Conservation (phyloP, 1,284 basidiomycete species). For the Trametes pubescens region DNA sequence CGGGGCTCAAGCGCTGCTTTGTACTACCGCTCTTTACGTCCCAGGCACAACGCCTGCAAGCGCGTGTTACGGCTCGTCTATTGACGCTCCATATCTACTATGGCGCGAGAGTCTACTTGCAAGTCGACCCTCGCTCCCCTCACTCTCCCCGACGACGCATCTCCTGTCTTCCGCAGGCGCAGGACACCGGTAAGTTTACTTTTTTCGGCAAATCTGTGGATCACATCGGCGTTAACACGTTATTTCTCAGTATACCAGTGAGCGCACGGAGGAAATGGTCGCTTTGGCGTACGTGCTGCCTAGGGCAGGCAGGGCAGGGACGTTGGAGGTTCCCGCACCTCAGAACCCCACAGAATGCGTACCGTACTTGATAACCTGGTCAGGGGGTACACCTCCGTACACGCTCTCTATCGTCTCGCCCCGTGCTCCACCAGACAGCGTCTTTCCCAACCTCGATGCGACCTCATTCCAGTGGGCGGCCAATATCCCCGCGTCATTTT, state of each 20-base stretch:
- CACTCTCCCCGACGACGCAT: not conserved
- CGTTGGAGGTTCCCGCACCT: not conserved
- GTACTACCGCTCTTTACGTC: not conserved
- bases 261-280: not conserved
- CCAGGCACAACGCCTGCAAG: not conserved
- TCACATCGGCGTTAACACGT: not conserved
- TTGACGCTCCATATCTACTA: no score
- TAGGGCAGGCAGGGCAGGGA: not conserved
- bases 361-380: slow-evolving; percentile 3
- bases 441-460: not conserved
- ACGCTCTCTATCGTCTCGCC: slow-evolving; percentile 6
- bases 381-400: slow-evolving; percentile 4
- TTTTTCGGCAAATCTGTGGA: not conserved
- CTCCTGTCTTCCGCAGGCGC: not conserved
- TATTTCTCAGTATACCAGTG: not conserved
- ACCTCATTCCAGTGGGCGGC: not conserved
- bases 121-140: not conserved
- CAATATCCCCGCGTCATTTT: not conserved
- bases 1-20: not conserved
- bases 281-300: not conserved
- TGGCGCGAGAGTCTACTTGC: no score
- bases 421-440: not conserved
- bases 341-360: slow-evolving; percentile 5
- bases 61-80: no score
- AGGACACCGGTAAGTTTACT: not conserved